Percentiles rank a stretch among this genome's conserved stretches.
phyloP scores from a whole-genome alignment of 1,139 yeast species.

The Scheffersomyces titani region DNA sequence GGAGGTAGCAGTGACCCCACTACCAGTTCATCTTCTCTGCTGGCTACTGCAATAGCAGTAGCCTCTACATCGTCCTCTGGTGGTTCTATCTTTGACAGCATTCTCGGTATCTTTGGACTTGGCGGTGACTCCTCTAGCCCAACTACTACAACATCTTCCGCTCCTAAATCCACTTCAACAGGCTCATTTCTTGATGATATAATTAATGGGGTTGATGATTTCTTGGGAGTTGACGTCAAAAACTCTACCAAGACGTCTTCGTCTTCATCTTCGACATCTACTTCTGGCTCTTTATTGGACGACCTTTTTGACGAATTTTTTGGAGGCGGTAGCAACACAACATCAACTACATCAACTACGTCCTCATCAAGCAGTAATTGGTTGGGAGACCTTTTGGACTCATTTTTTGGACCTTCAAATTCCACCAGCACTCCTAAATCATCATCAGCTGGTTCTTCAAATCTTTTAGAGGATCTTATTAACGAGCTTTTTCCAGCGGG shows the following conservation, averaged over 20 bases:
- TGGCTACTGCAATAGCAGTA: background rate
- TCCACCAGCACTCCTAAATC: slow-evolving; percentile 5
- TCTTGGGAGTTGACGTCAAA: slow-evolving; percentile 12
- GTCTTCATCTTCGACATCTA: slow-evolving; percentile 11
- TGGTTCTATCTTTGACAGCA: slow-evolving; percentile 1
- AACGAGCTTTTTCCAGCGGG: slow-evolving; percentile 9
- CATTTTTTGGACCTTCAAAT: slow-evolving; percentile 11
- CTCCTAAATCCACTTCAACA: slow-evolving; percentile 3
- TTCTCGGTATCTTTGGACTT: slow-evolving; percentile 1
- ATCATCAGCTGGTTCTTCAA: slow-evolving; percentile 7
- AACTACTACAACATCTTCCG: slow-evolving; percentile 14
- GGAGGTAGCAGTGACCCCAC: slow-evolving; percentile 2
- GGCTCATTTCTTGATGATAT: background rate
- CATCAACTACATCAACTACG: slow-evolving; percentile 4
- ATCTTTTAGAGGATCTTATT: slow-evolving; percentile 7
- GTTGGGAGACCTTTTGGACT: slow-evolving; percentile 13
- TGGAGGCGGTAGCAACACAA: slow-evolving; percentile 6
- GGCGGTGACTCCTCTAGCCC: slow-evolving; percentile 10
- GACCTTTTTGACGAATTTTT: slow-evolving; percentile 11
- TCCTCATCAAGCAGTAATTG: slow-evolving; percentile 7
- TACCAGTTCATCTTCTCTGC: background rate
- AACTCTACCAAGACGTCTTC: slow-evolving; percentile 13
- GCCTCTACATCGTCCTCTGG: background rate
- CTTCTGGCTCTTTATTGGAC: slow-evolving; percentile 9
- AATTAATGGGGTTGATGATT: background rate